These are phyloP conservation scores for Alternaria solani DNA, from an alignment of 2,329 filamentous ascomycete genomes.

Conservation along the genomic window DNA sequence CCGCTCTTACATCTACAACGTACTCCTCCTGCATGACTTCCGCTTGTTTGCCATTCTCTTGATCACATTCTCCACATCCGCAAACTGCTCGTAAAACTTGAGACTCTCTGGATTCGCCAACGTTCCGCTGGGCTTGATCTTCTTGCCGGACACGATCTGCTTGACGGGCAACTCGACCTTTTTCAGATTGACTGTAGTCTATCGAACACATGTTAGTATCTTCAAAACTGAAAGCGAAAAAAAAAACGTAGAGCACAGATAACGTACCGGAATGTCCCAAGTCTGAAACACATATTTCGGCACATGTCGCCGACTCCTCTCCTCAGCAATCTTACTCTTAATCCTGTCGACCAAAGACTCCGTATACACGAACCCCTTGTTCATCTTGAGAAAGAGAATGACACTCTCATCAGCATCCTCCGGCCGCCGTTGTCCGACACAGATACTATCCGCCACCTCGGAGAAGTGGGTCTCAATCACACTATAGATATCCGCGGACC, in stretches of 20 bases:
- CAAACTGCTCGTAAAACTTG: constrained; percentile 82
- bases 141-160: constrained; percentile 79
- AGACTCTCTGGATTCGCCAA: constrained; percentile 78
- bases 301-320: constrained; percentile 76
- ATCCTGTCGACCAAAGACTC: constrained; percentile 63
- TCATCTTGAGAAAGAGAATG: constrained; percentile 68
- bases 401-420: constrained; percentile 66
- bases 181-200: constrained; percentile 84
- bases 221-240: background rate
- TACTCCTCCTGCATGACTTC: constrained; percentile 10
- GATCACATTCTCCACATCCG: constrained; percentile 70
- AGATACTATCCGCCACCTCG: constrained; percentile 74
- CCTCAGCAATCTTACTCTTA: constrained; percentile 70
- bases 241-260: background rate
- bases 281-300: constrained; percentile 82
- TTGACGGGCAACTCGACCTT: constrained; percentile 88
- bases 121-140: constrained; percentile 77
- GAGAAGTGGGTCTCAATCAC: constrained; percentile 74
- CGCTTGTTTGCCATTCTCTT: constrained; percentile 25
- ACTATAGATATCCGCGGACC: constrained; percentile 80
- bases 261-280: constrained; percentile 77
- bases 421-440: constrained; percentile 77
- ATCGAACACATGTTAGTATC: background rate
- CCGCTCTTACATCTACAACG: background rate
- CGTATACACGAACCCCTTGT: constrained; percentile 56